Percentiles rank a stretch among this genome's conserved stretches.
Evolutionary conservation across 345 rosid species (phyloP).

Genomic region (Lepidium sativum): DNA sequence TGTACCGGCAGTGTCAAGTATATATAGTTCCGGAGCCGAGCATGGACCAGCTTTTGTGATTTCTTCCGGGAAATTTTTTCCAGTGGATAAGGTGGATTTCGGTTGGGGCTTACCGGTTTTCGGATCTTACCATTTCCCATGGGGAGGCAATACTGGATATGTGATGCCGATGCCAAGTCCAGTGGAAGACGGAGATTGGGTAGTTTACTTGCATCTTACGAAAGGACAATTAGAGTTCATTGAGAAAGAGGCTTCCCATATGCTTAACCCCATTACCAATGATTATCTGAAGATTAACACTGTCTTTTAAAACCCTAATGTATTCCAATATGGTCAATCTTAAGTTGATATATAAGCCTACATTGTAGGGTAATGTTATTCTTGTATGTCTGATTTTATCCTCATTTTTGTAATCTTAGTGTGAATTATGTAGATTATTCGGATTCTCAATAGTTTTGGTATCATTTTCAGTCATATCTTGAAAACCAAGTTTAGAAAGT

Average conservation of each 20-base stretch:
- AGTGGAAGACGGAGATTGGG: constrained; percentile 34
- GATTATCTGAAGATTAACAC: constrained; percentile 23
- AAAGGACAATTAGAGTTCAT: constrained; percentile 30
- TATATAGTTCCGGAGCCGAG: constrained; percentile 28
- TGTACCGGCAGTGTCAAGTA: constrained; percentile 35
- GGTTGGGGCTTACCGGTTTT: constrained; percentile 44
- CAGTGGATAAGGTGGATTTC: constrained; percentile 34
- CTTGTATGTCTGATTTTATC: too few relatives aligned
- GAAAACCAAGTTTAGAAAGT: too few relatives aligned
- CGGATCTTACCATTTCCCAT: constrained; percentile 44
- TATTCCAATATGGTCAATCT: not conserved
- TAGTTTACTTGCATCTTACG: constrained; percentile 38
- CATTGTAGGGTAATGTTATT: too few relatives aligned
- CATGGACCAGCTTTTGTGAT: constrained; percentile 60
- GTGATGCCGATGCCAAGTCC: constrained; percentile 54
- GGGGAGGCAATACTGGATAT: constrained; percentile 40
- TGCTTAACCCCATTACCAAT: constrained; percentile 29
- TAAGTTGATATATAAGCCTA: too few relatives aligned
- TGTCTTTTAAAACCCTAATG: not conserved
- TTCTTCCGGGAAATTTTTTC: constrained; percentile 59
- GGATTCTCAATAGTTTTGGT: too few relatives aligned
- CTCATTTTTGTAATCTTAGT: too few relatives aligned
- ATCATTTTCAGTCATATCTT: too few relatives aligned
- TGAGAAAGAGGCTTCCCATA: constrained; percentile 29
- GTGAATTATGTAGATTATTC: too few relatives aligned